Conservation (phyloP, 129 eudicot genomes). For the Lonicera japonica region DNA sequence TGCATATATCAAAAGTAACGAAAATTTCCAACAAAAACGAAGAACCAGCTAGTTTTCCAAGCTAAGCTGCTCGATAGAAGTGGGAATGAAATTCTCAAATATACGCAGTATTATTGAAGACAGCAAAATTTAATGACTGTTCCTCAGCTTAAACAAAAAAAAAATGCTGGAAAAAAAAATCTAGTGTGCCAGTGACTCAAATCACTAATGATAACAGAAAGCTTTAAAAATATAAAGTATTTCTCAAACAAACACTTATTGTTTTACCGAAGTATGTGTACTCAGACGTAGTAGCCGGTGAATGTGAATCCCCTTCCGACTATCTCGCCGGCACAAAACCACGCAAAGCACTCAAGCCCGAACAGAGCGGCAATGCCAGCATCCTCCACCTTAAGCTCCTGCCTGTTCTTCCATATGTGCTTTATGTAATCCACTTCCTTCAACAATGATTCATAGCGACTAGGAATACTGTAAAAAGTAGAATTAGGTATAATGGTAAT, state of each 20-base stretch:
- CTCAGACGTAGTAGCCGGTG: conserved; percentile 64
- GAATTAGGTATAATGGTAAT: neutral
- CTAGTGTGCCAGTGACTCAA: conserved; percentile 10
- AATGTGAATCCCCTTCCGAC: conserved; percentile 76
- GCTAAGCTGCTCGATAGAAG: too few species aligned
- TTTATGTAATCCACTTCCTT: conserved; percentile 63
- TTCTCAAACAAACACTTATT: neutral
- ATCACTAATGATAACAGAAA: conserved; percentile 17
- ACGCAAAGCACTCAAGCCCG: conserved; percentile 74
- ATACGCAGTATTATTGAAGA: conserved; percentile 18
- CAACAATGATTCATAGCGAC: conserved; percentile 61
- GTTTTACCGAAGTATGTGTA: neutral
- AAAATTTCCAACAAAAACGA: too few species aligned
- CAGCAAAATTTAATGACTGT: conserved; percentile 13
- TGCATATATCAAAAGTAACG: too few species aligned
- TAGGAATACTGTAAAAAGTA: conserved; percentile 48
- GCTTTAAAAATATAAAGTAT: neutral
- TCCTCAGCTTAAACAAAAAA: conserved; percentile 16
- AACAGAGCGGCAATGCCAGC: conserved; percentile 66
- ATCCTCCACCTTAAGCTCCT: conserved; percentile 66
- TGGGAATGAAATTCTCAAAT: neutral
- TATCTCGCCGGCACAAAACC: conserved; percentile 87
- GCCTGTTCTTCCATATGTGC: conserved; percentile 53
- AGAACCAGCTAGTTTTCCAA: too few species aligned
- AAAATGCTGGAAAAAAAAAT: conserved; percentile 14